Base-by-base conservation (phyloP, 257 asterid genomes). In the Ocimum tenuiflorum region DNA sequence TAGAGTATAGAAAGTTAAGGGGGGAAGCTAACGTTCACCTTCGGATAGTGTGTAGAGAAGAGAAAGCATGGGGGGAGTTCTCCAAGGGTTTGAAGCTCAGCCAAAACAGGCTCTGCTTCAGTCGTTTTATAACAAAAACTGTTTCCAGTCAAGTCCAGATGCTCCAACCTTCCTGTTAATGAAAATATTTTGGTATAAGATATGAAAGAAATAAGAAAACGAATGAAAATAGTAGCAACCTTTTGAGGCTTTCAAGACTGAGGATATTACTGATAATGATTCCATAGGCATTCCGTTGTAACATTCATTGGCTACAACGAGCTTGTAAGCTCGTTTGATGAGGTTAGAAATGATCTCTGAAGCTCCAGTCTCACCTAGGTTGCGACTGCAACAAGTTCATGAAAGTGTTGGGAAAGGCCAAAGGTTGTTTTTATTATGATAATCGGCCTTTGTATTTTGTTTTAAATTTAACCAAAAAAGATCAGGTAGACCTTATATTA, bases 341-440 rank as follows among this genome's bases (percentile, higher is more conserved):
- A 91, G 86, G 78, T 73, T 80, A 1, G 91, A 72, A 65, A 89
- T 49, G 69, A 91, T 89, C 10, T 64, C 72, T 72, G 96, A 96
- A 77, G 92, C 81, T 84, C 82, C 95, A 72, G 70, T 67, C 68
- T 89, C 96, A 62, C 96, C 96, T 67, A 76, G 81, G 76, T 91
- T 91, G 61, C 85, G 65, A 81, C 98, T 91, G 88, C 64, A 73
- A 50, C 38, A 73, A 57, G 69, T 54, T 68, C 53, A 27, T 46
- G 19, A 59, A 50, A 55, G 56, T 47, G 53, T 74, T 60, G 63
- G 38, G 18, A 66, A 31, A 23, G 45, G 38, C 36, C 9, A 7
- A 58, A 19, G 49, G 27, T 1, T 13, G 13, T n/a, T n/a, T n/a
- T n/a, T n/a, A n/a, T n/a, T n/a, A n/a, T n/a, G n/a, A n/a, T n/a